Percentiles rank a stretch among this genome's conserved stretches.
These are phyloP conservation scores for Kockiozyma suomiensis DNA, from an alignment of 805 yeast species.

Conservation along the genomic window DNA sequence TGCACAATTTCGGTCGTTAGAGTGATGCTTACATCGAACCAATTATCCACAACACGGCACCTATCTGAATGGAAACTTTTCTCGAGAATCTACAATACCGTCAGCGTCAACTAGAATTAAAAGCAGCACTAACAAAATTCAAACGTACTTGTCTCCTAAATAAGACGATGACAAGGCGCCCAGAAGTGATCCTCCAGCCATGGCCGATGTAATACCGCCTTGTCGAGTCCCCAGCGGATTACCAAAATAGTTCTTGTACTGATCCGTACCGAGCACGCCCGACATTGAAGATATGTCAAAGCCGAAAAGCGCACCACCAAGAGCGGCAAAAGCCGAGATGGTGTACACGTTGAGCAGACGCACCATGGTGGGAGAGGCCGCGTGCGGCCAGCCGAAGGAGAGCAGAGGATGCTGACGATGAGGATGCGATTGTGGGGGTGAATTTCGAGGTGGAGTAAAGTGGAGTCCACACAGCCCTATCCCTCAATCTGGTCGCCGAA, in stretches of 20 bases:
- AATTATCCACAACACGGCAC: slow-evolving; percentile 30
- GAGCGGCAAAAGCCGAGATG: slow-evolving; percentile 53
- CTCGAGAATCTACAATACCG: slow-evolving; percentile 26
- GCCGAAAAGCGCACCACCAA: slow-evolving; percentile 66
- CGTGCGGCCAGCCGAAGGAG: neutral
- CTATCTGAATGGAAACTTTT: slow-evolving; percentile 32
- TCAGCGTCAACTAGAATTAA: slow-evolving; percentile 37
- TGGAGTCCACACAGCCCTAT: too few species aligned
- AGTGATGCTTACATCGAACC: slow-evolving; percentile 34
- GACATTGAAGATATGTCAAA: slow-evolving; percentile 70
- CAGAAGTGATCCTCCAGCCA: slow-evolving; percentile 64
- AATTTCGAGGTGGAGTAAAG: neutral
- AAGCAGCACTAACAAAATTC: slow-evolving; percentile 17
- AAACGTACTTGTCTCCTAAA: slow-evolving; percentile 43
- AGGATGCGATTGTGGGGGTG: neutral
- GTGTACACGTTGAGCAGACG: slow-evolving; percentile 48
- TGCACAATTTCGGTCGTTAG: neutral
- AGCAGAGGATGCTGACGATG: neutral
- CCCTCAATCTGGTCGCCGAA: too few species aligned
- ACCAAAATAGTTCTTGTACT: slow-evolving; percentile 52
- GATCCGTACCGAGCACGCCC: slow-evolving; percentile 53
- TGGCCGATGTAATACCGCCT: slow-evolving; percentile 64
- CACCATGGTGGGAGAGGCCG: slow-evolving; percentile 18
- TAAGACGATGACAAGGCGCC: slow-evolving; percentile 57
- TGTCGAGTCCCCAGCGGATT: slow-evolving; percentile 56